These are phyloP conservation scores for Roridomyces roridus DNA, from an alignment of 768 basidiomycete species.

Conservation along the genomic window DNA sequence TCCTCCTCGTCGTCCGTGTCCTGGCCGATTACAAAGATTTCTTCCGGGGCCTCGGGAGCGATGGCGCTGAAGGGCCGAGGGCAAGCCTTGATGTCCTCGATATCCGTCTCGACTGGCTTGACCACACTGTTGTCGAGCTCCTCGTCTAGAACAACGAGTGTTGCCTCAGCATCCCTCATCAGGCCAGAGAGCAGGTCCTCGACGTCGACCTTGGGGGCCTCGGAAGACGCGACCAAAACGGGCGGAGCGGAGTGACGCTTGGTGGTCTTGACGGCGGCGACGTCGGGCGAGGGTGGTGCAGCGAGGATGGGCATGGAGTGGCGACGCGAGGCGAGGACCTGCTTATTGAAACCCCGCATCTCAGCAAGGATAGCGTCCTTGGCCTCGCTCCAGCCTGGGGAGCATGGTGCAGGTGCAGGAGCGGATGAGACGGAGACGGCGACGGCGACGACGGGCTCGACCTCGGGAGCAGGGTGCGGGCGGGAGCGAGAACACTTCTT, in stretches of 20 bases:
- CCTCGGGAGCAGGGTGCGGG: not conserved
- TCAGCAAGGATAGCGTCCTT: conserved; percentile 3
- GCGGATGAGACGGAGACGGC: not conserved
- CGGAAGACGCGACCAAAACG: not conserved
- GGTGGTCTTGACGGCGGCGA: not conserved
- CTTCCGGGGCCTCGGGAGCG: not conserved
- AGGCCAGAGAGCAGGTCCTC: not conserved
- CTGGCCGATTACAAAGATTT: not conserved
- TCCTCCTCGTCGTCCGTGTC: not conserved
- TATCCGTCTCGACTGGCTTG: not conserved
- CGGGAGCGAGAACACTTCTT: not conserved
- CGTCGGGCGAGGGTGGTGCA: not conserved
- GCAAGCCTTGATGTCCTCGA: not conserved
- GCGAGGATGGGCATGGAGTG: not conserved
- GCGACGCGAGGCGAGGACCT: not conserved
- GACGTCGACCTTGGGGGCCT: not conserved
- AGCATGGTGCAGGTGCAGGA: not conserved
- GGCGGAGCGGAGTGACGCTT: conserved; percentile 13
- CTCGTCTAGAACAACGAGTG: not conserved
- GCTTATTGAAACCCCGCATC: not conserved
- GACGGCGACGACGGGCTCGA: not conserved
- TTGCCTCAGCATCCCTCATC: not conserved
- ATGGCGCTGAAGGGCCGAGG: conserved; percentile 1
- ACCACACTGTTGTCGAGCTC: no score
- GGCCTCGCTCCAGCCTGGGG: not conserved